Percentiles rank a stretch among this genome's conserved stretches.
phyloP scores from a whole-genome alignment of 1,284 basidiomycete genomes.

The Papiliotrema flavescens region DNA sequence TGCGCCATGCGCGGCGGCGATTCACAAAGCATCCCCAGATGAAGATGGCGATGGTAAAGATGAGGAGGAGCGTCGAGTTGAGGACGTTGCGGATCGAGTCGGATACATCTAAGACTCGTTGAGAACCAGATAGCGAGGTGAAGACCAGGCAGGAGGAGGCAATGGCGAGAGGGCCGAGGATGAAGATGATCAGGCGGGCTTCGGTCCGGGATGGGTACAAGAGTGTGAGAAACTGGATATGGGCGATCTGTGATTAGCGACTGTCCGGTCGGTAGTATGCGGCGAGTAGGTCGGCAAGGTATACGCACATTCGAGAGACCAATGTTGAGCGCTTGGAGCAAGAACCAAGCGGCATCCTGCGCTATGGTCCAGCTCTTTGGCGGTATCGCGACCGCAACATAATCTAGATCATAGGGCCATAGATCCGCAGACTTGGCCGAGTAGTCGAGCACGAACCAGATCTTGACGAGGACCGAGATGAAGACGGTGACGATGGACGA shows the following conservation, averaged over 20 bases:
- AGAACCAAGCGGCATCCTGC: slow-evolving; percentile 74
- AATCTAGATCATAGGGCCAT: slow-evolving; percentile 95
- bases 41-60: slow-evolving; percentile 84
- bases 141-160: slow-evolving; percentile 81
- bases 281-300: neutral
- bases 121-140: slow-evolving; percentile 60
- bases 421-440: slow-evolving; percentile 61
- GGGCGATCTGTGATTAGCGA: slow-evolving; percentile 66
- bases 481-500: slow-evolving; percentile 76
- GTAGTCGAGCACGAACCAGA: slow-evolving; percentile 67
- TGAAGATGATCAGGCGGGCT: slow-evolving; percentile 76
- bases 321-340: slow-evolving; percentile 81
- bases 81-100: slow-evolving; percentile 87
- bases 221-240: slow-evolving; percentile 96
- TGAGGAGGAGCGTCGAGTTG: slow-evolving; percentile 88
- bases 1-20: slow-evolving; percentile 86
- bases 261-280: neutral
- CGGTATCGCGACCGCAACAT: slow-evolving; percentile 78
- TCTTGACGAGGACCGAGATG: slow-evolving; percentile 68
- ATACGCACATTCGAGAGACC: slow-evolving; percentile 74
- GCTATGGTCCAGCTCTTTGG: slow-evolving; percentile 63
- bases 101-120: slow-evolving; percentile 59
- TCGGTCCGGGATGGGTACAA: slow-evolving; percentile 93
- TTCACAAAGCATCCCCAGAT: slow-evolving; percentile 94
- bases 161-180: slow-evolving; percentile 86